Percentiles rank a stretch among this genome's conserved stretches.
phyloP scores from a whole-genome alignment of 1,139 yeast species.

The Blastobotrys serpentis region DNA sequence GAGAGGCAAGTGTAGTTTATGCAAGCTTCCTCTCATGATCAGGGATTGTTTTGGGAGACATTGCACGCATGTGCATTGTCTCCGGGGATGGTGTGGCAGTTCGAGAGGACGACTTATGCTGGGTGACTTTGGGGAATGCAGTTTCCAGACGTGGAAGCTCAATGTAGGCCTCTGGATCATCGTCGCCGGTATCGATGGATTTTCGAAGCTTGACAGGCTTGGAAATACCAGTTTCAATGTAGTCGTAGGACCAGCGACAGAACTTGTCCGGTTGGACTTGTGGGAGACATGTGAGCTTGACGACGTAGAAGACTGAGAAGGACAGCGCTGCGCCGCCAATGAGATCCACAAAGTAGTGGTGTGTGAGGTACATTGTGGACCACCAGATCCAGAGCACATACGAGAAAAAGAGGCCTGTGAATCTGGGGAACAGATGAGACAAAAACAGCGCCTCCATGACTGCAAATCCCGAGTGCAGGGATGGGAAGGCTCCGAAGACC shows the following conservation, averaged over 20 bases:
- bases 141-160: constrained; percentile 25
- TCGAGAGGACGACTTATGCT: constrained; percentile 9
- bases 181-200: constrained; percentile 31
- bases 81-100: constrained; percentile 10
- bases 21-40: constrained; percentile 19
- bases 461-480: constrained; percentile 90
- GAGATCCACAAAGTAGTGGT: constrained; percentile 89
- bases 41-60: constrained; percentile 16
- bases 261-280: constrained; percentile 57
- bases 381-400: constrained; percentile 96
- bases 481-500: constrained; percentile 97
- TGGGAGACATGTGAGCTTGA: constrained; percentile 77
- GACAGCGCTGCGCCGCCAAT: constrained; percentile 87
- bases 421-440: constrained; percentile 74
- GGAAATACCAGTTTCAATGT: constrained; percentile 39
- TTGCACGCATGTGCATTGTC: constrained; percentile 11
- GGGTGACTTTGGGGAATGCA: constrained; percentile 1
- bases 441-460: constrained; percentile 89
- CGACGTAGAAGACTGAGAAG: constrained; percentile 65
- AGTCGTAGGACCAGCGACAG: constrained; percentile 82
- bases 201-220: constrained; percentile 34
- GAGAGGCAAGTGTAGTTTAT: too few relatives aligned
- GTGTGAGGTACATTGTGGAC: constrained; percentile 96
- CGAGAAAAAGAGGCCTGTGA: constrained; percentile 59
- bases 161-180: constrained; percentile 23